phyloP scores from a whole-genome alignment of 345 rosid genomes.

The Gossypium australe region DNA sequence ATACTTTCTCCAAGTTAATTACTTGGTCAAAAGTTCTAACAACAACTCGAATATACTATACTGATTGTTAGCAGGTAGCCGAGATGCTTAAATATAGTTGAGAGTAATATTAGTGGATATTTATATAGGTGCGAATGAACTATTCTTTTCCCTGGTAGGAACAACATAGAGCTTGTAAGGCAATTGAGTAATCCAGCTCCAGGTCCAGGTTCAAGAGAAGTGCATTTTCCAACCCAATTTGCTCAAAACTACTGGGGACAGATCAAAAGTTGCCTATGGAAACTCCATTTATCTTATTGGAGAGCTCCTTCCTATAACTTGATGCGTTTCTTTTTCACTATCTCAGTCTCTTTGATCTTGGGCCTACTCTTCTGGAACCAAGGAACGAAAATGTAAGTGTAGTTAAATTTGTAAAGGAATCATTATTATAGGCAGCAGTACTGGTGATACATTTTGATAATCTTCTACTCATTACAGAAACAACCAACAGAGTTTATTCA shows the following conservation, averaged over 20 bases:
- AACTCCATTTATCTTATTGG: conserved; percentile 74
- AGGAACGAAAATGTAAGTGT: conserved; percentile 58
- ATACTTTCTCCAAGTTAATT: no score
- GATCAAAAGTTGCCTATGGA: conserved; percentile 73
- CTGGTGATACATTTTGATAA: not conserved
- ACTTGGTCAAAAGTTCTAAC: no score
- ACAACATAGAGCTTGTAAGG: conserved; percentile 40
- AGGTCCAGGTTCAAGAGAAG: conserved; percentile 40
- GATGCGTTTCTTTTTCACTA: conserved; percentile 32
- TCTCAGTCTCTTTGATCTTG: conserved; percentile 40
- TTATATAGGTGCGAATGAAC: not conserved
- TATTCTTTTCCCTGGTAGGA: conserved; percentile 23
- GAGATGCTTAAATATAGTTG: not conserved
- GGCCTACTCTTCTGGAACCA: conserved; percentile 66
- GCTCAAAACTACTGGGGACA: conserved; percentile 59
- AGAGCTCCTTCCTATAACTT: conserved; percentile 76
- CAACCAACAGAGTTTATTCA: conserved; percentile 60
- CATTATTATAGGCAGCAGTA: not conserved
- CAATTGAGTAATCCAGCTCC: conserved; percentile 39
- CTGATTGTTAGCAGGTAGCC: no score
- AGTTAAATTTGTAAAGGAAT: no score
- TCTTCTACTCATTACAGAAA: conserved; percentile 30
- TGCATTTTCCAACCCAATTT: conserved; percentile 49
- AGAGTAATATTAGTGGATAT: not conserved
- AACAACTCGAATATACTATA: no score